Evolutionary conservation across 176 grass and related monocot genomes (phyloP).

Genomic region (Oryza rufipogon): DNA sequence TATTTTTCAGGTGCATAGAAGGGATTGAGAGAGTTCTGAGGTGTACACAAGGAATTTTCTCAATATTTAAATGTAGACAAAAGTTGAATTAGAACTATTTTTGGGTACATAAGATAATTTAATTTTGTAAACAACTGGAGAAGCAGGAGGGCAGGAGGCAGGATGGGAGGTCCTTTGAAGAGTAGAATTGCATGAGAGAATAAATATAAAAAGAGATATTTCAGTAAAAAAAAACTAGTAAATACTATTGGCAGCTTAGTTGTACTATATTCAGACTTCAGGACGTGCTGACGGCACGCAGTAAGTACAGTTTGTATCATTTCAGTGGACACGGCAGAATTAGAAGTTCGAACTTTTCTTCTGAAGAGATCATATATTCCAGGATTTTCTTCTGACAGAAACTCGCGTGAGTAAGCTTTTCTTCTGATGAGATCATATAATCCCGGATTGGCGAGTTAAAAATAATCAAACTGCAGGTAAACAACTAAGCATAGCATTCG

Average conservation of each 20-base stretch:
- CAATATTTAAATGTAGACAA: neutral
- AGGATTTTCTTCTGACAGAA: neutral
- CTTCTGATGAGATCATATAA: neutral
- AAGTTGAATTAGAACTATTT: conserved; percentile 7
- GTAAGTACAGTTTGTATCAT: neutral
- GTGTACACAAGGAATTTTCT: no score
- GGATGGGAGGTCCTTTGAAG: neutral
- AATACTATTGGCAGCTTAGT: neutral
- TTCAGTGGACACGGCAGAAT: neutral
- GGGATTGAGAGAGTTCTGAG: no score
- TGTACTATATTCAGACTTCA: neutral
- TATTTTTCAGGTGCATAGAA: no score
- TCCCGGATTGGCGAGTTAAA: neutral
- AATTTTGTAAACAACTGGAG: neutral
- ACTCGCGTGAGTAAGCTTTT: neutral
- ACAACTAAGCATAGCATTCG: neutral
- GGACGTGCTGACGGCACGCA: neutral
- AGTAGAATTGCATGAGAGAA: neutral
- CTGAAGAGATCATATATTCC: neutral
- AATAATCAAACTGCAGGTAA: neutral
- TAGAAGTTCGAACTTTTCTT: neutral
- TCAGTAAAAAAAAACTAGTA: neutral
- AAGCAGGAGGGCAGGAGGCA: neutral
- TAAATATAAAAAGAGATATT: neutral
- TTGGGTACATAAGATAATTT: neutral